Evolutionary conservation across 768 basidiomycete genomes (phyloP).

Genomic region (Termitomyces titanicus): DNA sequence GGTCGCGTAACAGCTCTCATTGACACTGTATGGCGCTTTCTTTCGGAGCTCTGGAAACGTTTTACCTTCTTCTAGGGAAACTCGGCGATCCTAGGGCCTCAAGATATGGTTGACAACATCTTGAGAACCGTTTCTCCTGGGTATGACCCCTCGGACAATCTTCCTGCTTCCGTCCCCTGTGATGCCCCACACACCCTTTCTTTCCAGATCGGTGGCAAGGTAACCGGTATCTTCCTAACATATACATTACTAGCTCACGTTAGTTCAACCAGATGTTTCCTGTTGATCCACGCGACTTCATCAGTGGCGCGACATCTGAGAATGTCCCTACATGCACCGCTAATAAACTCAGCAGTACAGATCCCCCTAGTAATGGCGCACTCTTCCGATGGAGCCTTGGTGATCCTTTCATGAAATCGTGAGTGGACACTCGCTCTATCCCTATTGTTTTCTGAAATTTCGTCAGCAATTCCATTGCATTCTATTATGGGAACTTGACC

Average conservation of each 20-base stretch:
- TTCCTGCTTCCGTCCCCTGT: neutral
- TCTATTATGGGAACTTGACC: neutral
- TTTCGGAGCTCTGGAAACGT: neutral
- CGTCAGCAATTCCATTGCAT: neutral
- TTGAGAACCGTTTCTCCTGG: neutral
- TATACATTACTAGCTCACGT: neutral
- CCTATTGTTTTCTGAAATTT: neutral
- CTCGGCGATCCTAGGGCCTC: neutral
- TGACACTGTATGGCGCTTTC: neutral
- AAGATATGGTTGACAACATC: neutral
- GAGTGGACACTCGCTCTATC: neutral
- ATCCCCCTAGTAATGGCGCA: neutral
- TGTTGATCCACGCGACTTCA: neutral
- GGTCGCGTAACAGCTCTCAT: neutral
- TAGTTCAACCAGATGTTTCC: neutral
- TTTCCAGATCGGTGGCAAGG: neutral
- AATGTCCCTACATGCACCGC: neutral
- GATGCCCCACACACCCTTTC: neutral
- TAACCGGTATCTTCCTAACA: neutral
- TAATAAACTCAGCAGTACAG: neutral
- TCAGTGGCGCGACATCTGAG: neutral
- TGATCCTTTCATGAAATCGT: neutral
- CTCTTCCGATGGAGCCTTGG: neutral
- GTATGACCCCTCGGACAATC: neutral
- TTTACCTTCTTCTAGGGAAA: neutral